phyloP scores from a whole-genome alignment of 225 moss, liverwort and hornwort genomes.

The Bryoerythrophyllum caledonicum region DNA sequence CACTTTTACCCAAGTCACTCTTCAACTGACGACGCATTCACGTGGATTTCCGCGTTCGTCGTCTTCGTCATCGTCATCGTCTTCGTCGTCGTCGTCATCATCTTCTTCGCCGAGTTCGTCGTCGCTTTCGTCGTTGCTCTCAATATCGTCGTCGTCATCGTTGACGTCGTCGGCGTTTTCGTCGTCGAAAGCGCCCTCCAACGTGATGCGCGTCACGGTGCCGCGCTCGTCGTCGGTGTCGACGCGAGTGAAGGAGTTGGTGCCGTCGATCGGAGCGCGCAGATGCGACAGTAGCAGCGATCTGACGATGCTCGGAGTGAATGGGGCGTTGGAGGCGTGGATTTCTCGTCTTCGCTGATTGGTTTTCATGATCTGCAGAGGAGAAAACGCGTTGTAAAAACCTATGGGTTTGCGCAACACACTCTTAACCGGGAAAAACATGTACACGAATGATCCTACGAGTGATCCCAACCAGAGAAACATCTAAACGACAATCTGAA shows the following conservation, averaged over 20 bases:
- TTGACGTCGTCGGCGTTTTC: conserved; percentile 14
- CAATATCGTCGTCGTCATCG: neutral
- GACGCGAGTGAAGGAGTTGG: too few relatives aligned
- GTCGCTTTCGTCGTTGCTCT: conserved; percentile 25
- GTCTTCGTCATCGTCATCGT: conserved; percentile 51
- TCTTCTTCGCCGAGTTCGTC: conserved; percentile 5
- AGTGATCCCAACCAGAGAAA: too few relatives aligned
- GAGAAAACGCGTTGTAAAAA: neutral
- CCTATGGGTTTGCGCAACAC: too few relatives aligned
- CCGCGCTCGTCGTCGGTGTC: conserved; percentile 29
- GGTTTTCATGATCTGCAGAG: conserved; percentile 14
- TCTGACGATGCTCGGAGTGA: conserved; percentile 56
- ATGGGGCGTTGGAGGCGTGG: conserved; percentile 12
- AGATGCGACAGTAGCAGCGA: conserved; percentile 51
- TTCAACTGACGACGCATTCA: conserved; percentile 77
- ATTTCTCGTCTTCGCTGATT: conserved; percentile 43
- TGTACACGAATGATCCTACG: neutral
- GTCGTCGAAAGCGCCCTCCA: conserved; percentile 40
- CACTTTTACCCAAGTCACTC: too few relatives aligned
- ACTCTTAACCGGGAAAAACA: neutral
- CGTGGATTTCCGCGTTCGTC: conserved; percentile 55
- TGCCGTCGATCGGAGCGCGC: conserved; percentile 26
- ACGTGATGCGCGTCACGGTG: conserved; percentile 23
- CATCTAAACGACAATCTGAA: neutral
- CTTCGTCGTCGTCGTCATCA: conserved; percentile 38